These are phyloP conservation scores for Juglanconis oblonga DNA, from an alignment of 2,329 filamentous ascomycete species.

Conservation along the genomic window DNA sequence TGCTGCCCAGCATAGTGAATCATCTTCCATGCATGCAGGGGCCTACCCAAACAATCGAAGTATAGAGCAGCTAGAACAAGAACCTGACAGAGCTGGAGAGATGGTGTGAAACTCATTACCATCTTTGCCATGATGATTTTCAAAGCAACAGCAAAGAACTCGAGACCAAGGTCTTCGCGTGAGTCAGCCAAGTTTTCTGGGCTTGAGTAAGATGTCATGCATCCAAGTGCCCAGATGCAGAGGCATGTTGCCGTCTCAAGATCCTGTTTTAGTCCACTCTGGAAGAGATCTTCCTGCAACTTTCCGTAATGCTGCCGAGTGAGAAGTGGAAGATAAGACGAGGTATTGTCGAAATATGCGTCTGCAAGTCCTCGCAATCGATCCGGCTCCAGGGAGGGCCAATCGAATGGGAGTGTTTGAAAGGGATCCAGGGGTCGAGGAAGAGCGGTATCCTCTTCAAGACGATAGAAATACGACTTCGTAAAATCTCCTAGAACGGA, in stretches of 20 bases:
- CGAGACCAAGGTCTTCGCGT: conserved; percentile 27
- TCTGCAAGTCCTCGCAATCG: conserved; percentile 26
- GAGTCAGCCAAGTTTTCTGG: conserved; percentile 2
- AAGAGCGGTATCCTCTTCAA: conserved; percentile 31
- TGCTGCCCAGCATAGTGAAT: conserved; percentile 29
- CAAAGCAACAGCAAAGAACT: conserved; percentile 33
- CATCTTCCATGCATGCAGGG: conserved; percentile 35
- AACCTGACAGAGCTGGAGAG: conserved; percentile 30
- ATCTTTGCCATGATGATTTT: conserved; percentile 31
- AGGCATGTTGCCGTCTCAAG: conserved; percentile 33
- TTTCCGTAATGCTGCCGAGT: conserved; percentile 25
- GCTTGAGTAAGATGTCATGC: conserved; percentile 20
- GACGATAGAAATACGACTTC: conserved; percentile 31
- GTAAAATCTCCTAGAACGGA: conserved; percentile 31
- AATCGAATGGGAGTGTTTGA: conserved; percentile 22
- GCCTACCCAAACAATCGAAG: conserved; percentile 34
- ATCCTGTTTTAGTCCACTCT: conserved; percentile 24
- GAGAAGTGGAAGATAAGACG: conserved; percentile 35
- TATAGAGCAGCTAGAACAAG: conserved; percentile 36
- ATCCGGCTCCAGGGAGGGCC: conserved; percentile 27
- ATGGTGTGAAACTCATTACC: conserved; percentile 32
- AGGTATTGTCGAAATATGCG: conserved; percentile 33
- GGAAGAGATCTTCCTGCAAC: conserved; percentile 28
- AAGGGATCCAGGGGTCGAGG: conserved; percentile 29
- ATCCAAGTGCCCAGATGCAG: conserved; percentile 34